Evolutionary conservation across 2,329 filamentous ascomycete genomes (phyloP).

Genomic region (Exophiala sp.): DNA sequence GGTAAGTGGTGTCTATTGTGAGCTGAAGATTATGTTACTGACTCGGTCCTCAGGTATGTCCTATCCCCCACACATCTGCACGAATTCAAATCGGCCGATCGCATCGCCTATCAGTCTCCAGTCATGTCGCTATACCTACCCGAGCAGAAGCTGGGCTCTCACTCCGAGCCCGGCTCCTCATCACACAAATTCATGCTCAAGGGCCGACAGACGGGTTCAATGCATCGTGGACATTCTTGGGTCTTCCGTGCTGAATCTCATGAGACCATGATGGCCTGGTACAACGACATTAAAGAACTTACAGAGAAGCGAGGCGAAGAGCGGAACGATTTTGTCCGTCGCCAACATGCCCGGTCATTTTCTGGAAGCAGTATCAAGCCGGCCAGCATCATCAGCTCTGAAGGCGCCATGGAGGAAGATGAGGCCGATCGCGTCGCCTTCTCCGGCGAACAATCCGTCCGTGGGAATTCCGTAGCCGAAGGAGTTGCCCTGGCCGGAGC

Average conservation of each 20-base stretch:
- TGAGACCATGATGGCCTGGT: constrained; percentile 97
- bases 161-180: constrained; percentile 72
- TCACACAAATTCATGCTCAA: constrained; percentile 99
- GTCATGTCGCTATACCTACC: constrained; percentile 94
- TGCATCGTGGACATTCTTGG: constrained; percentile 75
- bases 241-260: constrained; percentile 64
- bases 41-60: constrained; percentile 63
- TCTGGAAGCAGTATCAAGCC: constrained; percentile 58
- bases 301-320: constrained; percentile 87
- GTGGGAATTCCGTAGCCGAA: constrained; percentile 31
- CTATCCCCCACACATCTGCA: constrained; percentile 93
- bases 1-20: constrained; percentile 52
- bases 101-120: constrained; percentile 70
- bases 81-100: constrained; percentile 98
- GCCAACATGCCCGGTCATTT: constrained; percentile 65
- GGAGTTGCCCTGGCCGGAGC: constrained; percentile 32
- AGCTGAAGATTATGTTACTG: background rate
- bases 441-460: constrained; percentile 48
- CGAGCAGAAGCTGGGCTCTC: constrained; percentile 91
- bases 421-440: constrained; percentile 62
- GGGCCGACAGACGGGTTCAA: constrained; percentile 82
- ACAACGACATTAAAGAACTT: constrained; percentile 81
- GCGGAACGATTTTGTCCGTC: constrained; percentile 77
- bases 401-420: constrained; percentile 70
- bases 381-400: constrained; percentile 60